These are phyloP conservation scores for Fusarium sarcochroum DNA, from an alignment of 2,329 filamentous ascomycete species.

Conservation along the genomic window DNA sequence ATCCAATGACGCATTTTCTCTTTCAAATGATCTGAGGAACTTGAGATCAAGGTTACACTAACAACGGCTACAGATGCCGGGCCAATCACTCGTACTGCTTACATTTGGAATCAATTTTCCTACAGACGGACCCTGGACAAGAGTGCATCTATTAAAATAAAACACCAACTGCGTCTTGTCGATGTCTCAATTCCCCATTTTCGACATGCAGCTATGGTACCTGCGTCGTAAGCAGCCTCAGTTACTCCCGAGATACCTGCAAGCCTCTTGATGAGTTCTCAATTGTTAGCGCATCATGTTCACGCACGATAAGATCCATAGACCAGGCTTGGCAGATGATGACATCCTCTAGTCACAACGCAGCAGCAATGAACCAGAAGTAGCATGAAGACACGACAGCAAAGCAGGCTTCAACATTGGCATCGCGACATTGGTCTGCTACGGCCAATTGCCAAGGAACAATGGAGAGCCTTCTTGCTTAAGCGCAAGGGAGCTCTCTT, in stretches of 20 bases:
- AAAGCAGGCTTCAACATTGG: too few species aligned
- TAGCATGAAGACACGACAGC: too few species aligned
- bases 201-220: slow-evolving; percentile 8
- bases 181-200: background rate
- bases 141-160: too few species aligned
- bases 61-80: background rate
- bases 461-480: too few species aligned
- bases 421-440: too few species aligned
- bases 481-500: too few species aligned
- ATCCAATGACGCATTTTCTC: slow-evolving; percentile 1
- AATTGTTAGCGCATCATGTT: background rate
- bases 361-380: too few species aligned
- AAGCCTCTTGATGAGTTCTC: background rate
- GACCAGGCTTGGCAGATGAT: too few species aligned
- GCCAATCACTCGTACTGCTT: slow-evolving; percentile 26
- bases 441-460: too few species aligned
- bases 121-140: slow-evolving; percentile 6
- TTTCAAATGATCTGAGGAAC: background rate
- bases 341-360: too few species aligned
- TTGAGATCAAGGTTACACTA: slow-evolving; percentile 5
- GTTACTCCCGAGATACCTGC: background rate
- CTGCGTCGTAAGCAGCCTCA: slow-evolving; percentile 18
- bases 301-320: background rate
- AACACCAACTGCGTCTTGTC: too few species aligned
- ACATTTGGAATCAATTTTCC: slow-evolving; percentile 36